Percentiles rank a stretch among this genome's conserved stretches.
Conservation (phyloP, 2,329 filamentous ascomycete species). For the Lasiodiplodia hormozganensis region DNA sequence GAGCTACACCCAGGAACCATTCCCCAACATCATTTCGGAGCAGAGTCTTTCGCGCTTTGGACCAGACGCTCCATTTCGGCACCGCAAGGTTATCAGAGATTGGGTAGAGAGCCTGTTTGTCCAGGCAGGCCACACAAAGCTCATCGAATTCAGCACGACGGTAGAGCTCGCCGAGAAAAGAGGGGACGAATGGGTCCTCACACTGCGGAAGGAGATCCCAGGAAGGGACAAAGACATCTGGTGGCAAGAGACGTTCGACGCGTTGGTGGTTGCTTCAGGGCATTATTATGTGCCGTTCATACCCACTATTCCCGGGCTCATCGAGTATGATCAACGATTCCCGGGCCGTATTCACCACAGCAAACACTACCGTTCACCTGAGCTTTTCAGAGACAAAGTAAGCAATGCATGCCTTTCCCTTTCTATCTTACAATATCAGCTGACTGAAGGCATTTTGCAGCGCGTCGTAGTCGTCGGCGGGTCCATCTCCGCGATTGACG, state of each 20-base stretch:
- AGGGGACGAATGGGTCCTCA: slow-evolving; percentile 40
- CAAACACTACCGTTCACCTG: slow-evolving; percentile 31
- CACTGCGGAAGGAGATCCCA: slow-evolving; percentile 34
- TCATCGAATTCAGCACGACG: slow-evolving; percentile 47
- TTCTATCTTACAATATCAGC: too few species aligned
- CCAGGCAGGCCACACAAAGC: slow-evolving; percentile 36
- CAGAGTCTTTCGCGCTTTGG: slow-evolving; percentile 60
- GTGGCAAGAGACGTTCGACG: slow-evolving; percentile 62
- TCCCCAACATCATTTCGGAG: slow-evolving; percentile 54
- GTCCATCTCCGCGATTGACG: slow-evolving; percentile 32
- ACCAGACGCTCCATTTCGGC: slow-evolving; percentile 65
- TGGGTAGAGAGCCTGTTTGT: slow-evolving; percentile 63
- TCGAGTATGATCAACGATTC: slow-evolving; percentile 64
- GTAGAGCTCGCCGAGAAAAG: slow-evolving; percentile 37
- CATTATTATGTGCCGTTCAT: slow-evolving; percentile 76
- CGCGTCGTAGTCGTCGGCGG: slow-evolving; percentile 32
- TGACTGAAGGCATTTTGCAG: background rate
- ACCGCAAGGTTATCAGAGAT: slow-evolving; percentile 63
- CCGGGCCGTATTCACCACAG: slow-evolving; percentile 68
- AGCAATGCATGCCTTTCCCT: background rate
- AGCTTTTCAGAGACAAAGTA: slow-evolving; percentile 31
- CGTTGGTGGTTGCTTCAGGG: slow-evolving; percentile 76
- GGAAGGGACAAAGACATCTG: slow-evolving; percentile 38
- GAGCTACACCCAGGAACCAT: slow-evolving; percentile 66
- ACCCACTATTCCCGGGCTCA: slow-evolving; percentile 67